phyloP scores from a whole-genome alignment of 2,329 filamentous ascomycete species.

The Sphaerostilbella broomeana region DNA sequence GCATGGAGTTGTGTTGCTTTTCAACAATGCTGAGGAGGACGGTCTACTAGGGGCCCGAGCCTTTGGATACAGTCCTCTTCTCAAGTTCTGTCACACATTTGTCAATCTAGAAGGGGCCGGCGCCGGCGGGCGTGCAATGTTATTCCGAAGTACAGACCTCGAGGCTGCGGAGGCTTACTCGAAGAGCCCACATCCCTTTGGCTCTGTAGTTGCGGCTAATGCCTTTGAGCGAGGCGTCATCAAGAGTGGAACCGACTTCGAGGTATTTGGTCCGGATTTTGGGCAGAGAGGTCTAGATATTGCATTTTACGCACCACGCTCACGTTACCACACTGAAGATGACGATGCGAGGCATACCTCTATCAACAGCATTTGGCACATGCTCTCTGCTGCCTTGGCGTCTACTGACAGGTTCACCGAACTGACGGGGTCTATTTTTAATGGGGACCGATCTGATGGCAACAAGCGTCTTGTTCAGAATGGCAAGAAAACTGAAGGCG shows the following conservation, averaged over 20 bases:
- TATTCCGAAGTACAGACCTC: constrained; percentile 83
- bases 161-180: constrained; percentile 78
- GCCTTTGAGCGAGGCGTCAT: constrained; percentile 76
- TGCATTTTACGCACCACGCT: constrained; percentile 80
- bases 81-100: constrained; percentile 77
- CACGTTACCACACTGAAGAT: constrained; percentile 84
- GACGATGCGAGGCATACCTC: constrained; percentile 78
- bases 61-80: constrained; percentile 76
- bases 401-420: constrained; percentile 67
- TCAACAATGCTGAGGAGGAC: constrained; percentile 97
- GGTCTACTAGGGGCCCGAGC: constrained; percentile 80
- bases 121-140: constrained; percentile 76
- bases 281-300: constrained; percentile 86
- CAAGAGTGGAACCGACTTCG: constrained; percentile 82
- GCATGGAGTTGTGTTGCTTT: constrained; percentile 72
- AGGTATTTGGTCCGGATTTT: constrained; percentile 68
- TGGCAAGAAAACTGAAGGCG: constrained; percentile 60
- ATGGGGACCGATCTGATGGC: constrained; percentile 48
- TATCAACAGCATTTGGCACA: constrained; percentile 75
- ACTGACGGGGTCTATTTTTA: constrained; percentile 60
- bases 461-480: constrained; percentile 57
- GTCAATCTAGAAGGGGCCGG: constrained; percentile 93
- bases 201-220: constrained; percentile 73
- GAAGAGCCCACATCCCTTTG: constrained; percentile 68
- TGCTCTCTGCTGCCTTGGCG: constrained; percentile 77